A percentile compares a stretch with the other conserved stretches of the same genome.
Evolutionary conservation across 2,329 filamentous ascomycete species (phyloP).

Genomic region (Verticillium albo-atrum): DNA sequence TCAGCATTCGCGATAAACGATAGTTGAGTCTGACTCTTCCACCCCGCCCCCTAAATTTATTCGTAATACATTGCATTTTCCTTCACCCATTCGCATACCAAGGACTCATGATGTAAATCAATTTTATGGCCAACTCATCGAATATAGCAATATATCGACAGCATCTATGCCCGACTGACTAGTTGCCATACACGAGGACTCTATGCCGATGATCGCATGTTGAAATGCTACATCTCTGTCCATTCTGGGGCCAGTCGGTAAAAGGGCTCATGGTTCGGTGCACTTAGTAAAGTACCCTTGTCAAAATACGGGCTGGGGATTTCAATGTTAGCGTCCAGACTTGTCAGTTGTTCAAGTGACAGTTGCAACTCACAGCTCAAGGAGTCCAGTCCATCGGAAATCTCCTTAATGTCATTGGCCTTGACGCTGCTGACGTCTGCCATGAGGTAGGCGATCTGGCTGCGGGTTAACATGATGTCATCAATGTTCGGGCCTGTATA

Average conservation of each 20-base stretch:
- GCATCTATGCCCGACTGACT: background rate
- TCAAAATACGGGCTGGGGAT: constrained; percentile 37
- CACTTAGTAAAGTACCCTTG: constrained; percentile 40
- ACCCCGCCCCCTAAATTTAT: too few relatives aligned
- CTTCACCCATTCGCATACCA: too few relatives aligned
- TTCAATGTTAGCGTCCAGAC: background rate
- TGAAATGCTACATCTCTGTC: background rate
- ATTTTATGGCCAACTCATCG: too few relatives aligned
- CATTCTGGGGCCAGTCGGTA: background rate
- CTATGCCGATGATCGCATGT: background rate
- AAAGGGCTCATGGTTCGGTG: background rate
- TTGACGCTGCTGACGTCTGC: constrained; percentile 91
- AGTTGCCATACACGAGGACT: background rate
- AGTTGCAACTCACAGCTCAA: constrained; percentile 62
- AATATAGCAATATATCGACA: too few relatives aligned
- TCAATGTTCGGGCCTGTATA: background rate
- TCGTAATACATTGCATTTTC: too few relatives aligned
- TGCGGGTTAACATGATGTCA: constrained; percentile 11
- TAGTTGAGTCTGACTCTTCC: too few relatives aligned
- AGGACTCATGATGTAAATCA: too few relatives aligned
- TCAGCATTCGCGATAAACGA: too few relatives aligned
- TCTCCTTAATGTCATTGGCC: constrained; percentile 74
- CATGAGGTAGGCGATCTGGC: constrained; percentile 86
- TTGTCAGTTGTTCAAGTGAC: constrained; percentile 7
- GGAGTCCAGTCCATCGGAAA: constrained; percentile 77